These are phyloP conservation scores for Reutealis trisperma DNA, from an alignment of 345 rosid genomes.

Conservation along the genomic window DNA sequence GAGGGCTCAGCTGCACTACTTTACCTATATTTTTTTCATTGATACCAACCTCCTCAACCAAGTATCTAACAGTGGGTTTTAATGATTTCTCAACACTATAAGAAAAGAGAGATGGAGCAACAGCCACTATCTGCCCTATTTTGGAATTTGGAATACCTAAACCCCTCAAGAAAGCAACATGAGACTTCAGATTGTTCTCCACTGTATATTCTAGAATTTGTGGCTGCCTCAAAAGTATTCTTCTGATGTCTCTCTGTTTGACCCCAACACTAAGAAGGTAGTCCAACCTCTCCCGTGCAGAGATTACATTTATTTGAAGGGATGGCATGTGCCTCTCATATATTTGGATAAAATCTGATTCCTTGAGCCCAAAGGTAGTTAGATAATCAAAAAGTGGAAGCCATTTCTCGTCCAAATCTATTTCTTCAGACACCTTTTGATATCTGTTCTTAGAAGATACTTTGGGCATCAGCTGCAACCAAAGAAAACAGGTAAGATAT, in stretches of 20 bases:
- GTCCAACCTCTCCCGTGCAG: constrained; percentile 87
- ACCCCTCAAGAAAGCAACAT: constrained; percentile 69
- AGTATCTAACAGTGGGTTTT: constrained; percentile 86
- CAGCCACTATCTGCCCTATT: constrained; percentile 82
- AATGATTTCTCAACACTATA: constrained; percentile 89
- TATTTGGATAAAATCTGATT: constrained; percentile 84
- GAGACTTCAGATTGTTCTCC: constrained; percentile 79
- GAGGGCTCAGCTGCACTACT: constrained; percentile 95
- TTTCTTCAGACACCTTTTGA: constrained; percentile 61
- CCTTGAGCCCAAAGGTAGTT: constrained; percentile 74
- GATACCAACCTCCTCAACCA: constrained; percentile 97
- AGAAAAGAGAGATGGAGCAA: constrained; percentile 75
- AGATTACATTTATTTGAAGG: constrained; percentile 69
- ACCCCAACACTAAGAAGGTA: constrained; percentile 88
- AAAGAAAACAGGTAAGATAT: constrained; percentile 18
- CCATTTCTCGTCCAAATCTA: constrained; percentile 74
- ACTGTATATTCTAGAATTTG: constrained; percentile 87
- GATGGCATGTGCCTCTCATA: constrained; percentile 88
- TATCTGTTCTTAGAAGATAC: constrained; percentile 47
- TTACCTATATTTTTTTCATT: constrained; percentile 70
- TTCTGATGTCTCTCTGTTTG: constrained; percentile 77
- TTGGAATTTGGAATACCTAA: constrained; percentile 80
- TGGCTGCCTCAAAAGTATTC: constrained; percentile 89
- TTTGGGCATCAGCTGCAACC: constrained; percentile 45
- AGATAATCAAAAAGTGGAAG: constrained; percentile 85